Evolutionary conservation across 225 moss, liverwort and hornwort genomes (phyloP).

Genomic region (Sphagnum contortum): DNA sequence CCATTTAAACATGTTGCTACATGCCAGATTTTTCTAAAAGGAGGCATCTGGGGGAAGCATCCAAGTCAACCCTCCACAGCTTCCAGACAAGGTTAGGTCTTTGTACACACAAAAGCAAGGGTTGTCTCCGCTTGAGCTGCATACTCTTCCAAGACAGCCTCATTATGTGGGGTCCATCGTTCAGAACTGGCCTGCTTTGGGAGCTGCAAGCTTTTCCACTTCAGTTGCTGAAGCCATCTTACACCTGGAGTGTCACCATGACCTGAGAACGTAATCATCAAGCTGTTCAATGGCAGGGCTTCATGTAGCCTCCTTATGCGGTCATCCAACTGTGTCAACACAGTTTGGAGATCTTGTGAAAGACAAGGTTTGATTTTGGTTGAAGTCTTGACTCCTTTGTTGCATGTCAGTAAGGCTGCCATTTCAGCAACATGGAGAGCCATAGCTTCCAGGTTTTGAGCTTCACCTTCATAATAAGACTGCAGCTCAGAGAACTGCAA

Average conservation of each 20-base stretch:
- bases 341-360: constrained; percentile 23
- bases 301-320: constrained; percentile 51
- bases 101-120: constrained; percentile 74
- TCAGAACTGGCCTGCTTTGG: constrained; percentile 12
- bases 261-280: constrained; percentile 72
- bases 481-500: constrained; percentile 71
- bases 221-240: constrained; percentile 40
- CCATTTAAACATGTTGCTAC: too few species aligned
- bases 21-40: too few species aligned
- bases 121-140: constrained; percentile 65
- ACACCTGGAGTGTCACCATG: constrained; percentile 79
- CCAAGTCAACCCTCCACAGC: too few species aligned
- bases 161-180: constrained; percentile 33
- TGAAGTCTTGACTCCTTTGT: constrained; percentile 3
- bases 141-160: constrained; percentile 64
- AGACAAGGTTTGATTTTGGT: too few species aligned
- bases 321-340: constrained; percentile 39
- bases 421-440: constrained; percentile 56
- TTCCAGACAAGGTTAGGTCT: constrained; percentile 2
- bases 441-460: constrained; percentile 29
- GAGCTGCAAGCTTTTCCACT: constrained; percentile 45
- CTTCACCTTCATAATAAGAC: constrained; percentile 46
- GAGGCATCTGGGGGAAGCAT: too few species aligned
- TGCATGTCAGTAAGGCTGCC: constrained; percentile 68
- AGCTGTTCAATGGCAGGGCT: constrained; percentile 53